phyloP scores from a whole-genome alignment of 805 yeast genomes.

The Kluyveromyces wickerhamii region DNA sequence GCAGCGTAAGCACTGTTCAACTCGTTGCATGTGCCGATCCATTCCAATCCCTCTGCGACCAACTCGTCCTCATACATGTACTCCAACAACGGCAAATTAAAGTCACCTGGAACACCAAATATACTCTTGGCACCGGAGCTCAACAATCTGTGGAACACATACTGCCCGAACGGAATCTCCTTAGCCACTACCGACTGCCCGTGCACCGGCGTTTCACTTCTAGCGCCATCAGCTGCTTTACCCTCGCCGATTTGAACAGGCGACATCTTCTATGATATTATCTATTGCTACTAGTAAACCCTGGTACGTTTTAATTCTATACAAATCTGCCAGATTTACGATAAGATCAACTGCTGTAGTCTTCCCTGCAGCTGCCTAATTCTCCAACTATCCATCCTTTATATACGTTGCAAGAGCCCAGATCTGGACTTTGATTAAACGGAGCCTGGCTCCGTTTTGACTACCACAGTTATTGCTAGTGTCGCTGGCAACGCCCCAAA shows the following conservation, averaged over 20 bases:
- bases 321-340: too few relatives aligned
- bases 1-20: constrained; percentile 85
- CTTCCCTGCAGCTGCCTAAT: too few relatives aligned
- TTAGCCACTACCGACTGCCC: constrained; percentile 4
- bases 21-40: constrained; percentile 86
- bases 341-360: too few relatives aligned
- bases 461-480: too few relatives aligned
- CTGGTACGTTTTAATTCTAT: not conserved
- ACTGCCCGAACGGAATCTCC: constrained; percentile 52
- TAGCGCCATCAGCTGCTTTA: not conserved
- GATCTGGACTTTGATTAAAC: too few relatives aligned
- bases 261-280: not conserved
- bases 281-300: not conserved
- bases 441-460: too few relatives aligned
- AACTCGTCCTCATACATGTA: constrained; percentile 42
- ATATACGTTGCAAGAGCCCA: too few relatives aligned
- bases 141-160: constrained; percentile 48
- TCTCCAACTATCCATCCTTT: too few relatives aligned
- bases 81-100: constrained; percentile 60
- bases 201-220: constrained; percentile 1
- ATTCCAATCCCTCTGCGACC: constrained; percentile 36
- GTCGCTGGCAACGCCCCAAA: too few relatives aligned
- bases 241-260: constrained; percentile 1
- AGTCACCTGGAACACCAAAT: constrained; percentile 79
- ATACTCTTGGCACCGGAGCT: constrained; percentile 50